A percentile compares a stretch with the other conserved stretches of the same genome.
These are phyloP conservation scores for Mucor lusitanicus DNA, from an alignment of 371 early-diverging fungal genomes.

Conservation along the genomic window DNA sequence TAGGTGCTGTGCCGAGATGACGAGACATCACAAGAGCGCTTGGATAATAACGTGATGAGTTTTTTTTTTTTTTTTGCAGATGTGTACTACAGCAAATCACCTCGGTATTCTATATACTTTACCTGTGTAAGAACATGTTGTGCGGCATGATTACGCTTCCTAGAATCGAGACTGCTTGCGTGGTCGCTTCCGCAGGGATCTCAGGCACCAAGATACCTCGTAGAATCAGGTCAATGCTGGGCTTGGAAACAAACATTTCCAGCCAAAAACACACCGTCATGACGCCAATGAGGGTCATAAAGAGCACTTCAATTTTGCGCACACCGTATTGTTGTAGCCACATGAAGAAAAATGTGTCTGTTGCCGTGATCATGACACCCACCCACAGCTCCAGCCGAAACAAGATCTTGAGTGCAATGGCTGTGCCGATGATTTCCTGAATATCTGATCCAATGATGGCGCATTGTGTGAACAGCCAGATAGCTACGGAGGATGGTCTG, in stretches of 20 bases:
- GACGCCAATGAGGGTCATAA: conserved; percentile 62
- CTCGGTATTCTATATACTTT: background rate
- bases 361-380: conserved; percentile 71
- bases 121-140: conserved; percentile 73
- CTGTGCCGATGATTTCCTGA: conserved; percentile 78
- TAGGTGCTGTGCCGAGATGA: conserved; percentile 48
- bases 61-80: background rate
- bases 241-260: conserved; percentile 64
- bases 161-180: conserved; percentile 72
- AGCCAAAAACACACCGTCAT: conserved; percentile 72
- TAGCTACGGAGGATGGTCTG: conserved; percentile 35
- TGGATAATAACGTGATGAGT: background rate
- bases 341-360: conserved; percentile 71
- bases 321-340: conserved; percentile 67
- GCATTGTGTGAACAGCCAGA: conserved; percentile 69
- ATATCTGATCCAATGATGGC: conserved; percentile 82
- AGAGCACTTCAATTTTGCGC: conserved; percentile 65
- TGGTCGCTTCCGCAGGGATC: conserved; percentile 57
- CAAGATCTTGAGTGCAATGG: conserved; percentile 71
- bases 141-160: conserved; percentile 81
- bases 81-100: background rate
- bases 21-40: conserved; percentile 68
- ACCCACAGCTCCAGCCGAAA: conserved; percentile 61
- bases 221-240: conserved; percentile 54
- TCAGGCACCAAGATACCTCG: conserved; percentile 62